A percentile compares a stretch with the other conserved stretches of the same genome.
Evolutionary conservation across 108 stramenopile genomes (phyloP).

Genomic region (Nitzschia sp.): DNA sequence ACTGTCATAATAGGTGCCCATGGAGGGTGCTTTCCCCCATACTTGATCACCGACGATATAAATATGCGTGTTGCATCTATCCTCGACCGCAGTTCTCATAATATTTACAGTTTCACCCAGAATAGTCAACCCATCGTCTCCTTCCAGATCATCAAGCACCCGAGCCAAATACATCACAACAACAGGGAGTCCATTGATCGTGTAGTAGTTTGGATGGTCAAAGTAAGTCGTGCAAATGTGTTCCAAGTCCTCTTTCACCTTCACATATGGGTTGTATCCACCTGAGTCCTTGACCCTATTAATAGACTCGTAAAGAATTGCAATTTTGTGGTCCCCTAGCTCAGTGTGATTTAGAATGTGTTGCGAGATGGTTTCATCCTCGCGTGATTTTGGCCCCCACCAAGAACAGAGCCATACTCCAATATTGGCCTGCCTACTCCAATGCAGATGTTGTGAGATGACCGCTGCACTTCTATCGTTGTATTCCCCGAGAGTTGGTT

Average conservation of each 20-base stretch:
- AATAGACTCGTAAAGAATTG: conserved; percentile 46
- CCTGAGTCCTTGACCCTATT: conserved; percentile 23
- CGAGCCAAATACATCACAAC: conserved; percentile 44
- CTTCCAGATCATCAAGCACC: conserved; percentile 7
- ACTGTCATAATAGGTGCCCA: background rate
- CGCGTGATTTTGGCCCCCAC: conserved; percentile 39
- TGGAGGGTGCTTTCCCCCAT: conserved; percentile 15
- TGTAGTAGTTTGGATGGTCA: conserved; percentile 41
- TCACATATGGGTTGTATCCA: background rate
- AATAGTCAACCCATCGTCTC: conserved; percentile 1
- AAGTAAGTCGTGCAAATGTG: conserved; percentile 33
- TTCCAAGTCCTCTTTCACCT: conserved; percentile 27
- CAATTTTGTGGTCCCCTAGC: conserved; percentile 27
- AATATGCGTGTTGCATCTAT: conserved; percentile 13
- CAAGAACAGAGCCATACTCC: conserved; percentile 40
- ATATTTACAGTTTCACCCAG: background rate
- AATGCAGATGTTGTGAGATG: conserved; percentile 41
- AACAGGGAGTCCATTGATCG: conserved; percentile 39
- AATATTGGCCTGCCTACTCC: conserved; percentile 48
- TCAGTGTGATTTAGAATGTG: conserved; percentile 29
- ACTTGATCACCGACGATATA: conserved; percentile 39
- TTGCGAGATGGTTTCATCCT: conserved; percentile 31
- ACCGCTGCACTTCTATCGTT: conserved; percentile 34
- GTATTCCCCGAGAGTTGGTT: conserved; percentile 41
- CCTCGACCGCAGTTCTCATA: conserved; percentile 21